Percentiles rank a stretch among this genome's conserved stretches.
These are phyloP conservation scores for Rhizophagus prolifer DNA, from an alignment of 192 early-diverging fungal genomes.

Conservation along the genomic window DNA sequence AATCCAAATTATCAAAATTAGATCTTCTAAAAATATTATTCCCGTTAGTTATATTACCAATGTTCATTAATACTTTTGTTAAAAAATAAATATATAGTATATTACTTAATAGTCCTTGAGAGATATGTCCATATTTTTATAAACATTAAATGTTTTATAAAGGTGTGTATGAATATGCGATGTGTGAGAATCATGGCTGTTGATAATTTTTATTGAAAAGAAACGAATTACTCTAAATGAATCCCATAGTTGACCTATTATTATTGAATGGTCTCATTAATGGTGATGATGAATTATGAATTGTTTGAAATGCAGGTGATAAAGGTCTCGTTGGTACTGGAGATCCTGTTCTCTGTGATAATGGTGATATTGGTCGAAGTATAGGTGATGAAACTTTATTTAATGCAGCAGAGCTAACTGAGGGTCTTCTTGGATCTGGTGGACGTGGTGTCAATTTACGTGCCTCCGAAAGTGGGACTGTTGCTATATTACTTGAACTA, in stretches of 20 bases:
- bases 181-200: too few relatives aligned
- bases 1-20: too few relatives aligned
- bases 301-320: neutral
- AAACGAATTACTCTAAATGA: neutral
- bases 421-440: neutral
- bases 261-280: neutral
- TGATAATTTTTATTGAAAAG: too few relatives aligned
- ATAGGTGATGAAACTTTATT: neutral
- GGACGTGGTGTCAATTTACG: slow-evolving; percentile 36
- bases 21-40: too few relatives aligned
- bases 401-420: neutral
- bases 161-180: too few relatives aligned
- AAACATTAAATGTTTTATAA: too few relatives aligned
- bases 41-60: too few relatives aligned
- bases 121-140: too few relatives aligned
- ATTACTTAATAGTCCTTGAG: too few relatives aligned
- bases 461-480: slow-evolving; percentile 55
- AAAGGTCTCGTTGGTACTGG: neutral
- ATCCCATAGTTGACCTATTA: neutral
- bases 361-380: neutral
- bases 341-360: neutral
- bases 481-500: slow-evolving; percentile 59
- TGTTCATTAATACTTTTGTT: too few relatives aligned
- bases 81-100: too few relatives aligned
- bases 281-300: neutral